Evolutionary conservation across 2,329 filamentous ascomycete genomes (phyloP).

Genomic region (Intubia oerlemansii): DNA sequence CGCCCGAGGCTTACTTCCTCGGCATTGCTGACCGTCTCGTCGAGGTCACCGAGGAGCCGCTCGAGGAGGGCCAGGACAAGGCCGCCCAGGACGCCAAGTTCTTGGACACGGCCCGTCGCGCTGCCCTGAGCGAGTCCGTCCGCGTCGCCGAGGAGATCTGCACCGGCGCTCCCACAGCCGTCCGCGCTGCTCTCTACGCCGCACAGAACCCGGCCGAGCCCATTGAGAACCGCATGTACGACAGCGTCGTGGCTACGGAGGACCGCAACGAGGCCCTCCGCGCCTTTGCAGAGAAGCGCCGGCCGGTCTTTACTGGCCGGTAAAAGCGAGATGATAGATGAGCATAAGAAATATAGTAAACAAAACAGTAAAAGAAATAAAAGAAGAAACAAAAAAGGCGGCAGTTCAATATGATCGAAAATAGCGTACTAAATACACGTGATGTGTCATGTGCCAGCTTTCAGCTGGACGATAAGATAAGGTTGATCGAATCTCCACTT

Average conservation of each 20-base stretch:
- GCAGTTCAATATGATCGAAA: too few species aligned
- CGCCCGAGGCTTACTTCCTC: constrained; percentile 73
- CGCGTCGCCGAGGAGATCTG: constrained; percentile 68
- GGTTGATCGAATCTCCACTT: too few species aligned
- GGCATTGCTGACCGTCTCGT: constrained; percentile 82
- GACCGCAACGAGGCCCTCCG: constrained; percentile 74
- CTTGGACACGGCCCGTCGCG: constrained; percentile 37
- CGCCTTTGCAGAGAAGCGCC: constrained; percentile 53
- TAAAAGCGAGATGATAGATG: too few species aligned
- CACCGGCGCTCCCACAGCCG: constrained; percentile 58
- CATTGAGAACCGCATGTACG: constrained; percentile 75
- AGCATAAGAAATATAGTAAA: too few species aligned
- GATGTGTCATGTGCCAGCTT: too few species aligned
- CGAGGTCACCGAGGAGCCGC: constrained; percentile 30
- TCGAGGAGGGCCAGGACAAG: constrained; percentile 17
- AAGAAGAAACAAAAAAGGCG: too few species aligned
- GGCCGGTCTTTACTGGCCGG: constrained; percentile 33
- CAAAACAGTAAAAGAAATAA: too few species aligned
- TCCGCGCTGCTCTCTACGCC: constrained; percentile 59
- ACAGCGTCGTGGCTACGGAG: constrained; percentile 60
- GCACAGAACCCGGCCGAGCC: constrained; percentile 51
- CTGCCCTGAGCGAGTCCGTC: constrained; percentile 55
- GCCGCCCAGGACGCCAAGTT: constrained; percentile 17
- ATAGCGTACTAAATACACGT: too few species aligned
- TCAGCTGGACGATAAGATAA: too few species aligned